Evolutionary conservation across 2,329 filamentous ascomycete genomes (phyloP), one percentile per base, ranked within the genome.

Genomic region (Furcasterigmium furcatum): DNA sequence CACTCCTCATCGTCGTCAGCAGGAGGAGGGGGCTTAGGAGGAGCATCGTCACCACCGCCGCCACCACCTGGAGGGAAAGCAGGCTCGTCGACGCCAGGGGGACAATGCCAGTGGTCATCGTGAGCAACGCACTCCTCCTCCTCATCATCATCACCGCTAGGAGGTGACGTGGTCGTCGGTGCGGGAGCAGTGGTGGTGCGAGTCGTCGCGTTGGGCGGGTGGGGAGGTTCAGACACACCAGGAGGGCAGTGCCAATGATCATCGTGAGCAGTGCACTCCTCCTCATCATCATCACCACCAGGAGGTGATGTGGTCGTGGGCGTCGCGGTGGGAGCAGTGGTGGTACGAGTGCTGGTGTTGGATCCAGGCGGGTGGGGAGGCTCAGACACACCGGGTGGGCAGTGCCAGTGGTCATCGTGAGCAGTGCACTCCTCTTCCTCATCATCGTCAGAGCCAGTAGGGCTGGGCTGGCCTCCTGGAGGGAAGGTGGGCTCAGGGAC

Each of bases 41-140:
- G 34, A 18, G 12, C 8, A n/a, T 12, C 10, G 12, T 30, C 35
- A 27, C 25, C 18, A 14, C 16, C 32, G 8, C 21, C 24, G 14
- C 4, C 10, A 13, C 25, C 38, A n/a, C 39, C 34, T 7, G 40
- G 46, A 20, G 34, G 38, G 13, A 27, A 43, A 9, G 29, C 21
- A 12, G 41, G 47, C 16, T 39, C 27, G n/a, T 38, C 19, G 9
- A 53, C 49, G 16, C 53, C 46, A n/a, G 36, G 41, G 5, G 36
- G 41, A 24, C 54, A 56, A 29, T 56, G 46, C 46, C 46, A 48
- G 21, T 48, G 46, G 13, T 42, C 38, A n/a, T n/a, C n/a, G n/a
- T n/a, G n/a, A n/a, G n/a, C n/a, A n/a, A n/a, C n/a, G n/a, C n/a
- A n/a, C n/a, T 7, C 27, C 46, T 29, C 43, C 38, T n/a, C 43